Evolutionary conservation across 805 yeast genomes (phyloP).

Genomic region (Myxozyma udenii): DNA sequence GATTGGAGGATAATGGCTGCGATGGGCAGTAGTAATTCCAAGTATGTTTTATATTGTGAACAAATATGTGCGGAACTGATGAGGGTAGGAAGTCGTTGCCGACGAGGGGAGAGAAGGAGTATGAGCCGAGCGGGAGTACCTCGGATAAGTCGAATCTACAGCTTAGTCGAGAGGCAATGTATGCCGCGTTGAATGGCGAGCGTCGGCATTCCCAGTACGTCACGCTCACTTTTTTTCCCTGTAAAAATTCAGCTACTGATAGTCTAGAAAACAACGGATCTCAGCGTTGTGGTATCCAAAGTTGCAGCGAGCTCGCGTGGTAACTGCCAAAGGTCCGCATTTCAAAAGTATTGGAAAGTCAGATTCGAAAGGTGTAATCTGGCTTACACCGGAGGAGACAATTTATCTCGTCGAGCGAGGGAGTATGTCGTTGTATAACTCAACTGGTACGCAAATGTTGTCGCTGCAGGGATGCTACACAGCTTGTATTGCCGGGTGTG

Average conservation of each 20-base stretch:
- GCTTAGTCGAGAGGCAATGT: constrained; percentile 68
- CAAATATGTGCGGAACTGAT: no score
- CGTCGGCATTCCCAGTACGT: constrained; percentile 35
- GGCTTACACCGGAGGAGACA: constrained; percentile 64
- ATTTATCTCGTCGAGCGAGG: constrained; percentile 83
- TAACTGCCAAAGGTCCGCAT: constrained; percentile 66
- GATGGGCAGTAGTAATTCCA: constrained; percentile 3
- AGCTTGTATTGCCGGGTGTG: constrained; percentile 44
- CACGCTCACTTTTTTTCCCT: neutral
- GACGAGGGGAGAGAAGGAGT: constrained; percentile 80
- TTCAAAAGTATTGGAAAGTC: constrained; percentile 68
- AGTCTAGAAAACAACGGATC: constrained; percentile 47
- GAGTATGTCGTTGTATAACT: constrained; percentile 45
- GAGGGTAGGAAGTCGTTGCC: constrained; percentile 43
- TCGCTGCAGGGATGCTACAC: constrained; percentile 65
- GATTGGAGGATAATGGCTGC: constrained; percentile 41
- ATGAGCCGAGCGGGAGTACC: constrained; percentile 73
- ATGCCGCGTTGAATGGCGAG: constrained; percentile 51
- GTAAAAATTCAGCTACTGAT: neutral
- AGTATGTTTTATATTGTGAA: constrained; percentile 1
- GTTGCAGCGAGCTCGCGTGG: constrained; percentile 41
- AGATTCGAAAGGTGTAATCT: constrained; percentile 48
- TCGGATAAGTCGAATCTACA: constrained; percentile 50
- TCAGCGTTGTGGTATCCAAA: constrained; percentile 49
- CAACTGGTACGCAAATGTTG: constrained; percentile 43